Base-by-base conservation (phyloP, 495 filamentous ascomycete genomes). In the Astrocystis sublimbata region DNA sequence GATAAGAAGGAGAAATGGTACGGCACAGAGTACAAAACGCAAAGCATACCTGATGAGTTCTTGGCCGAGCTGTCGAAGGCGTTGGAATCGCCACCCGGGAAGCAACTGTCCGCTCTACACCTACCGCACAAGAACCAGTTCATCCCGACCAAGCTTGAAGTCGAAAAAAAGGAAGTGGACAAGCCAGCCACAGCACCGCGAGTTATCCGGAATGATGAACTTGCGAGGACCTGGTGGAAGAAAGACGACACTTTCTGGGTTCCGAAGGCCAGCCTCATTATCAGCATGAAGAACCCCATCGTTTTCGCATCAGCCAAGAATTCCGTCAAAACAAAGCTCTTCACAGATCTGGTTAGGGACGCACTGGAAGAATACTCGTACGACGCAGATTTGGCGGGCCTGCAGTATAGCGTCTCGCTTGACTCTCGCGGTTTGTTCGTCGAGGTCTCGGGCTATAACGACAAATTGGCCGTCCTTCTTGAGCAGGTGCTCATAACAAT, bases 171-270 rank as follows among this genome's bases (percentile, higher is more conserved):
- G 74, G 91, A 94, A 36, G 83, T 91, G 23, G 79, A 86, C 51
- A 84, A 89, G 67, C 89, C 92, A 12, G 77, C 85, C 4, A 85
- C 89, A 60, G 80, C 86, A 15, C 94, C 94, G 1, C 89, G 87
- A 67, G 84, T 99, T 35, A 89, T 99, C 61, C 88, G 93, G 63
- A 91, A 96, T 68, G 94, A 97, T 64, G 84, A 89, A 19, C 76
- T 86, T 7, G 86, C 89, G 2, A 87, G 94, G 31, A 86, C 90
- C n/a, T 99, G 94, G 94, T 97, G 85, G 76, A 99, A 99, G 83
- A 98, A 98, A 76, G 94, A 99, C 66, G 94, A 99, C 67, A 91
- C 86, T 0, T 99, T 97, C 77, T 99, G 94, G 94, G 94, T 99
- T 4, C 94, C 94, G 2, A 97, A 96, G 73, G 94, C 88, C 0